Percentiles rank a stretch among this genome's conserved stretches.
Evolutionary conservation across 164 flowering plant species (phyloP).

Genomic region (Piper betle): DNA sequence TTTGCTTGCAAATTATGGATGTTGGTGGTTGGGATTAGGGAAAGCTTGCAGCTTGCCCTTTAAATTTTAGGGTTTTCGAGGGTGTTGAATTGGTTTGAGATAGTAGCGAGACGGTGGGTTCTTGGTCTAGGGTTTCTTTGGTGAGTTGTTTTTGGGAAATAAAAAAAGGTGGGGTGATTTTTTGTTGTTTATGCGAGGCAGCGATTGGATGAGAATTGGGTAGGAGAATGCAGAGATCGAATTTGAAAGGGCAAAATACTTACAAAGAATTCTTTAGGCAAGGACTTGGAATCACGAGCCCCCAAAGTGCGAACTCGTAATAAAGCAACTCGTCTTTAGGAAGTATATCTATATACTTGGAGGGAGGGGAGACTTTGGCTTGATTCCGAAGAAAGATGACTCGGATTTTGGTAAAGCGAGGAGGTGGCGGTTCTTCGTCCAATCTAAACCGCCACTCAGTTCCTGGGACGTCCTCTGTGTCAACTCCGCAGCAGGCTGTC

Average conservation of each 20-base stretch:
- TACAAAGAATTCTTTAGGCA: slow-evolving; percentile 41
- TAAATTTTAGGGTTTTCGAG: background rate
- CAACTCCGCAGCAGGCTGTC: slow-evolving; percentile 15
- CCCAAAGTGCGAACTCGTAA: slow-evolving; percentile 79
- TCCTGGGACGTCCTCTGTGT: slow-evolving; percentile 33
- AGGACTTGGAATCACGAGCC: slow-evolving; percentile 60
- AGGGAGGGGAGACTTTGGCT: slow-evolving; percentile 3
- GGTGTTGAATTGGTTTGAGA: background rate
- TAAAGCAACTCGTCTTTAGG: slow-evolving; percentile 23
- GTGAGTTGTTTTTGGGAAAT: slow-evolving; percentile 18
- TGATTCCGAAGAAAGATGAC: slow-evolving; percentile 39
- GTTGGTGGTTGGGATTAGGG: background rate
- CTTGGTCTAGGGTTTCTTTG: slow-evolving; percentile 4
- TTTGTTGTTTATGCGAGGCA: slow-evolving; percentile 26
- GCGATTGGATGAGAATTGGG: slow-evolving; percentile 90
- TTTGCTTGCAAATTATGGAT: background rate
- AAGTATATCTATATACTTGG: slow-evolving; percentile 19
- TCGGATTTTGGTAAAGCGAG: slow-evolving; percentile 80
- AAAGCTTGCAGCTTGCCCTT: too few relatives aligned
- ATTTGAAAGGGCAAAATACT: slow-evolving; percentile 35
- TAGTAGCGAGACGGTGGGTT: background rate
- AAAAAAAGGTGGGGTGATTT: slow-evolving; percentile 22
- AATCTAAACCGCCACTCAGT: slow-evolving; percentile 44
- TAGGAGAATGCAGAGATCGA: slow-evolving; percentile 96
- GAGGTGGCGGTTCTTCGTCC: slow-evolving; percentile 56